A percentile compares a stretch with the other conserved stretches of the same genome.
Evolutionary conservation across 495 filamentous ascomycete genomes (phyloP).

Genomic region (Astrothelium macrocarpum): DNA sequence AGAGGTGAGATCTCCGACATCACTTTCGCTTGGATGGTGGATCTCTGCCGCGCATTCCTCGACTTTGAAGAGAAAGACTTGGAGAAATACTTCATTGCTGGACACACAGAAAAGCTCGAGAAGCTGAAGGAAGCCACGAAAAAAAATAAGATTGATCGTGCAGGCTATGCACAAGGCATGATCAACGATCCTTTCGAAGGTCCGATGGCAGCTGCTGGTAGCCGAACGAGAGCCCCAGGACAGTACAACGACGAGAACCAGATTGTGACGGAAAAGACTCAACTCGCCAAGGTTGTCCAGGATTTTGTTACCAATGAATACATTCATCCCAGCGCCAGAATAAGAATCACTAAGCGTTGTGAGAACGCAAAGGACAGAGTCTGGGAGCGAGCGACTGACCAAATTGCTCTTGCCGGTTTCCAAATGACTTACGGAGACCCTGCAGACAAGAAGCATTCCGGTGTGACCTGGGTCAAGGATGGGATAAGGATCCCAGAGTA

Average conservation of each 20-base stretch:
- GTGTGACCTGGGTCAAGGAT: background rate
- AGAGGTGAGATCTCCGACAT: conserved; percentile 8
- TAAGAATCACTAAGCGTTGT: background rate
- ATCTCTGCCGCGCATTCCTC: background rate
- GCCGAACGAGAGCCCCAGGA: background rate
- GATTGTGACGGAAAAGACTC: background rate
- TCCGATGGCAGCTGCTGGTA: background rate
- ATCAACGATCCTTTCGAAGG: background rate
- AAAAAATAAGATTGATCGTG: background rate
- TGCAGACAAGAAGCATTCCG: background rate
- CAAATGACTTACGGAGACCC: background rate
- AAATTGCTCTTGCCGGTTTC: background rate
- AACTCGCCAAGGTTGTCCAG: background rate
- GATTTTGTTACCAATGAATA: background rate
- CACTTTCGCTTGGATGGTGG: conserved; percentile 14
- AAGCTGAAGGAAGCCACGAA: background rate
- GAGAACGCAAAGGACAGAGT: background rate
- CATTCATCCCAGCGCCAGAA: background rate
- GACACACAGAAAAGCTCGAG: background rate
- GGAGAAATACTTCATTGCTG: background rate
- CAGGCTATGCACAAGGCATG: background rate
- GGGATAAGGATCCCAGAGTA: background rate
- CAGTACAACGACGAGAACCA: background rate
- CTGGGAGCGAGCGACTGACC: background rate
- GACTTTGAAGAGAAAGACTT: background rate